Evolutionary conservation across 2,329 filamentous ascomycete species (phyloP).

Genomic region (Arthrinium phaeospermum): DNA sequence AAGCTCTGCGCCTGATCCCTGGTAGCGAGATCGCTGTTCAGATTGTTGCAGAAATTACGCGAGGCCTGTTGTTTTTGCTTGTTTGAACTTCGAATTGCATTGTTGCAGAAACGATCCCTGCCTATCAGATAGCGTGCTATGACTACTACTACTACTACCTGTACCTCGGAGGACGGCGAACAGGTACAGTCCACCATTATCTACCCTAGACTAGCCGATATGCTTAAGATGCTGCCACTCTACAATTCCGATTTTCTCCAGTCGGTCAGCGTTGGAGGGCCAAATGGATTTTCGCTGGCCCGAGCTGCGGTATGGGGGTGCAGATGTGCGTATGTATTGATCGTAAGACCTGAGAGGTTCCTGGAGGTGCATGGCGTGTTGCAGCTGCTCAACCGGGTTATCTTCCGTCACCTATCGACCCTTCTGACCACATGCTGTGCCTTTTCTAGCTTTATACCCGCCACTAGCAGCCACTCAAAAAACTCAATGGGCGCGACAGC

Average conservation of each 20-base stretch:
- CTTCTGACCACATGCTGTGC: not conserved
- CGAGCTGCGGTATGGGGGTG: not conserved
- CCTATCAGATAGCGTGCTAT: not conserved
- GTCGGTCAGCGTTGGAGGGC: not conserved
- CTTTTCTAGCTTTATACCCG: not conserved
- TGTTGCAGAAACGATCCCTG: not conserved
- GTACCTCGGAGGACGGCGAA: not conserved
- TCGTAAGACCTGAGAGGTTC: constrained; percentile 12
- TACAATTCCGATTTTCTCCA: not conserved
- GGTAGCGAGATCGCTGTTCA: not conserved
- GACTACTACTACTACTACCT: not conserved
- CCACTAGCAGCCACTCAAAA: not conserved
- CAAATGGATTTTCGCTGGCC: not conserved
- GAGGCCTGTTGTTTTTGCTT: not conserved
- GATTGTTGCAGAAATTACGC: not conserved
- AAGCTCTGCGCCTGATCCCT: not conserved
- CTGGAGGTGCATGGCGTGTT: constrained; percentile 1
- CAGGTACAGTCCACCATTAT: not conserved
- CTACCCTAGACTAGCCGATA: not conserved
- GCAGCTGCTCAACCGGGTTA: constrained; percentile 8
- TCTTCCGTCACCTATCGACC: not conserved
- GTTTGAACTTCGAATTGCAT: not conserved
- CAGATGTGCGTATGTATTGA: not conserved
- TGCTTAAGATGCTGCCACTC: constrained; percentile 7
- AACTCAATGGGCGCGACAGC: constrained; percentile 12